Percentiles rank a stretch among this genome's conserved stretches.
Evolutionary conservation across 176 grass and related monocot species (phyloP).

Genomic region (Musa itinerans): DNA sequence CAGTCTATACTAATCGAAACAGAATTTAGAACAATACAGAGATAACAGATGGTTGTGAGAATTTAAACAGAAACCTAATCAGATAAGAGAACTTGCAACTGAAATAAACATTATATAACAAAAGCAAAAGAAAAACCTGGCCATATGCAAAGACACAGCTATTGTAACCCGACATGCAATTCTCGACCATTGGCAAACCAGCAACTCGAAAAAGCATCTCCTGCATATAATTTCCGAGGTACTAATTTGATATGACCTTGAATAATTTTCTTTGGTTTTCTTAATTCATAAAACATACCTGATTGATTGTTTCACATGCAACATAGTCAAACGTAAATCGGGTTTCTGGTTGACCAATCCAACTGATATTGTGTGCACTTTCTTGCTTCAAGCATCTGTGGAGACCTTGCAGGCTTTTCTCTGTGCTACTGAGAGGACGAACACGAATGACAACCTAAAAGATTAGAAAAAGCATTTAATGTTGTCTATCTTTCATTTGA

Average conservation of each 20-base stretch:
- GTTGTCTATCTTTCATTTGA: background rate
- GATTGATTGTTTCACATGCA: slow-evolving; percentile 85
- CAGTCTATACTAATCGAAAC: slow-evolving; percentile 48
- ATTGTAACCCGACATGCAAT: slow-evolving; percentile 96
- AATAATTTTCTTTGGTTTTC: slow-evolving; percentile 8
- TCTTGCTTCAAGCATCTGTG: slow-evolving; percentile 91
- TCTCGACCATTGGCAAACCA: slow-evolving; percentile 98
- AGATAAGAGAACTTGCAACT: background rate
- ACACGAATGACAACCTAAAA: slow-evolving; percentile 83
- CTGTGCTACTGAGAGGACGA: slow-evolving; percentile 58
- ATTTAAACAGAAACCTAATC: background rate
- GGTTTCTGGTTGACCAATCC: slow-evolving; percentile 85
- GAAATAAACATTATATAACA: background rate
- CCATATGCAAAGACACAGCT: slow-evolving; percentile 98
- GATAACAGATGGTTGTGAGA: slow-evolving; percentile 1
- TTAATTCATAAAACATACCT: slow-evolving; percentile 33
- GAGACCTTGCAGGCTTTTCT: slow-evolving; percentile 52
- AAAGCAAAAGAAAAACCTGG: slow-evolving; percentile 43
- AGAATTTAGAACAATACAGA: slow-evolving; percentile 10
- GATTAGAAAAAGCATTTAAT: slow-evolving; percentile 4
- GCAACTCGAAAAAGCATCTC: slow-evolving; percentile 88
- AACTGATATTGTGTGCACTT: slow-evolving; percentile 65
- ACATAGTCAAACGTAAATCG: slow-evolving; percentile 90
- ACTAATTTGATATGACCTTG: slow-evolving; percentile 23
- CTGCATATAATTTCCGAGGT: slow-evolving; percentile 29